These are phyloP conservation scores for Diaporthe citri DNA, from an alignment of 2,329 filamentous ascomycete species.

Conservation along the genomic window DNA sequence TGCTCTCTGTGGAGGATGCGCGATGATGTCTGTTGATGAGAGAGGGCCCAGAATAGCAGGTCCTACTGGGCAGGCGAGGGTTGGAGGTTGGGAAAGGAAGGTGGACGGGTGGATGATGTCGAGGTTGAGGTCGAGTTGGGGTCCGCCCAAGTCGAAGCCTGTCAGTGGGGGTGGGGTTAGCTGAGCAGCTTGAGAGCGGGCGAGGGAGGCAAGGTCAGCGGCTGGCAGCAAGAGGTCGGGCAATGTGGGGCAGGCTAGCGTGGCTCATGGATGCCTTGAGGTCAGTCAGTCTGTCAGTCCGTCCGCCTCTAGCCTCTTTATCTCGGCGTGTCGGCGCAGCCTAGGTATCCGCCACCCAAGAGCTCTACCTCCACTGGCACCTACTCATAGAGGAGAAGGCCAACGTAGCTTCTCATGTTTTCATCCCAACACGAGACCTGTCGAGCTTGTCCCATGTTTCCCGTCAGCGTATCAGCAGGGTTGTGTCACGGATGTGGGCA, in stretches of 20 bases:
- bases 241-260: constrained; percentile 35
- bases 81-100: constrained; percentile 36
- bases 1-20: constrained; percentile 37
- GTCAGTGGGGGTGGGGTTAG: constrained; percentile 26
- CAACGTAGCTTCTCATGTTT: neutral
- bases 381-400: neutral
- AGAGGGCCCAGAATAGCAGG: neutral
- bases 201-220: constrained; percentile 24
- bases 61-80: constrained; percentile 23
- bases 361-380: neutral
- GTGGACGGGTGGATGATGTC: constrained; percentile 25
- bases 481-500: neutral
- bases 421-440: neutral
- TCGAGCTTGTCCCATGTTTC: neutral
- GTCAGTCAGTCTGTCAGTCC: neutral
- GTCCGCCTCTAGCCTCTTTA: neutral
- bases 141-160: constrained; percentile 16
- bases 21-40: constrained; percentile 12
- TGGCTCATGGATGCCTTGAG: constrained; percentile 34
- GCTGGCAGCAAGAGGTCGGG: constrained; percentile 26
- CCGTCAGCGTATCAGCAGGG: neutral
- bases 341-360: constrained; percentile 10
- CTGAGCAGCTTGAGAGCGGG: neutral
- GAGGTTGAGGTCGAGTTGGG: constrained; percentile 31
- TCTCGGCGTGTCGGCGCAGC: neutral